These are phyloP conservation scores for Nicotiana sylvestris DNA, from an alignment of 257 asterid species.

Conservation along the genomic window DNA sequence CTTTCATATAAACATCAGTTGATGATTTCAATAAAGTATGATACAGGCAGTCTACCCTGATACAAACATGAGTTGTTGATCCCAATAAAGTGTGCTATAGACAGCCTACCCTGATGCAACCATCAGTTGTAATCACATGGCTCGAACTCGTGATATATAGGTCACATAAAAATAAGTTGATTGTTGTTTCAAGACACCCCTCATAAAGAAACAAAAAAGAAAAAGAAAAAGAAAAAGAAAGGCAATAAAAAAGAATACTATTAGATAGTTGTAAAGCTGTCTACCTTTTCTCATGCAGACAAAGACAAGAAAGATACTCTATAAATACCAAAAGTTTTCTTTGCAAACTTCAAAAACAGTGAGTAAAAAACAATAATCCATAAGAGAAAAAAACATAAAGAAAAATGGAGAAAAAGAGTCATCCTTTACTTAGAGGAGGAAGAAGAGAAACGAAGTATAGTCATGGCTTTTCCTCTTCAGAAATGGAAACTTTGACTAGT, in stretches of 20 bases:
- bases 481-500: constrained; percentile 39
- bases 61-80: too few species aligned
- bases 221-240: neutral
- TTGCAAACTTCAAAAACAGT: neutral
- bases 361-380: neutral
- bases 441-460: constrained; percentile 62
- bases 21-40: too few species aligned
- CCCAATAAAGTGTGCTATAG: too few species aligned
- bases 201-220: too few species aligned
- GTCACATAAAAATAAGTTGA: too few species aligned
- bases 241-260: neutral
- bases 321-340: neutral
- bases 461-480: constrained; percentile 52
- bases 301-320: constrained; percentile 3
- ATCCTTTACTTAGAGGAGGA: constrained; percentile 67
- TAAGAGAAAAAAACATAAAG: neutral
- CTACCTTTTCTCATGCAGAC: neutral
- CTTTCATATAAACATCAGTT: too few species aligned
- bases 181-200: too few species aligned
- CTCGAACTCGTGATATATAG: too few species aligned
- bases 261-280: neutral
- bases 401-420: constrained; percentile 40
- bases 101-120: too few species aligned
- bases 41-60: too few species aligned
- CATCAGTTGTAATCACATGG: too few species aligned